Percentiles rank a stretch among this genome's conserved stretches.
Conservation (phyloP, 805 yeast genomes). For the Candida ascalaphidarum region DNA sequence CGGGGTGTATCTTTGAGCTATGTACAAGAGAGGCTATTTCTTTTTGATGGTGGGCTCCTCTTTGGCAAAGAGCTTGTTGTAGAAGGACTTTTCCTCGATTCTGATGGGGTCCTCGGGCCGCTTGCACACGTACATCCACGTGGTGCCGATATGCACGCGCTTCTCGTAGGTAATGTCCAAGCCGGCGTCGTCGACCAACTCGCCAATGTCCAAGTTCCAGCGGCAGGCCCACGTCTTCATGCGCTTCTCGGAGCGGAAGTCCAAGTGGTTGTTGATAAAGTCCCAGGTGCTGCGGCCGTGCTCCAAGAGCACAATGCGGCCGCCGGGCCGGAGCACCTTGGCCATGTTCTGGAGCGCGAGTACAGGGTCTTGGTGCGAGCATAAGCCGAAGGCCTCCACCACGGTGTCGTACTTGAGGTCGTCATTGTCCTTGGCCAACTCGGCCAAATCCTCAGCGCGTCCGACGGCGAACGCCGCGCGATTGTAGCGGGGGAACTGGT, state of each 20-base stretch:
- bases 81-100: conserved; percentile 33
- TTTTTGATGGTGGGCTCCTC: conserved; percentile 20
- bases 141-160: conserved; percentile 84
- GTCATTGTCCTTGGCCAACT: conserved; percentile 35
- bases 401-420: conserved; percentile 78
- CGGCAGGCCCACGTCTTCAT: conserved; percentile 93
- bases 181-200: conserved; percentile 74
- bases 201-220: conserved; percentile 94
- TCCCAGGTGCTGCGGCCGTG: conserved; percentile 86
- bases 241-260: conserved; percentile 74
- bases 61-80: conserved; percentile 32
- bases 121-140: conserved; percentile 78
- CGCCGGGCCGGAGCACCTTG: conserved; percentile 73
- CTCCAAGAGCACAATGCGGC: conserved; percentile 78
- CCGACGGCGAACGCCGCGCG: conserved; percentile 87
- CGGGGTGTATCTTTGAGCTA: too few species aligned
- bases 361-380: conserved; percentile 93
- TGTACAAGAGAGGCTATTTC: too few species aligned
- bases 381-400: conserved; percentile 88
- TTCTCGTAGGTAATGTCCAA: conserved; percentile 73
- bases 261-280: conserved; percentile 71
- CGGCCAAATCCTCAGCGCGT: conserved; percentile 71
- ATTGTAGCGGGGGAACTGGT: conserved; percentile 54
- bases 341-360: conserved; percentile 69
- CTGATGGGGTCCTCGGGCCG: conserved; percentile 56